phyloP scores from a whole-genome alignment of 495 filamentous ascomycete species.

The Immersiella caudata region DNA sequence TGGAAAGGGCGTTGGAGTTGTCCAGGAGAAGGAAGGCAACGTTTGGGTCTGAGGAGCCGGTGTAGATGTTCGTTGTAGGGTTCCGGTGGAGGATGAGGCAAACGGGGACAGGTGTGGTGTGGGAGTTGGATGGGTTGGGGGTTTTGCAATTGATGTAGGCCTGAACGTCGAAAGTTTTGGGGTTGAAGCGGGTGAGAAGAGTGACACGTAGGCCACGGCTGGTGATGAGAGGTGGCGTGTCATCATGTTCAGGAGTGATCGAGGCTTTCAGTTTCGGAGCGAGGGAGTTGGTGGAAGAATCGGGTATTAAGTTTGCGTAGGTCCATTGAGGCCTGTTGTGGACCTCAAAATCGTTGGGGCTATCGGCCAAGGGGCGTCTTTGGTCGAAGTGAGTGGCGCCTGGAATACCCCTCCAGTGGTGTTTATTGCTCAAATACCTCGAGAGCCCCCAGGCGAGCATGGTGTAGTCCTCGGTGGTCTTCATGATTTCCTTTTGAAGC shows the following conservation, averaged over 20 bases:
- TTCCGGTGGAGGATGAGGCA: constrained; percentile 27
- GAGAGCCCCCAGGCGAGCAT: constrained; percentile 35
- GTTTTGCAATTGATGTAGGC: constrained; percentile 35
- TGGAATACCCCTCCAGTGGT: constrained; percentile 25
- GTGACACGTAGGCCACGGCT: constrained; percentile 28
- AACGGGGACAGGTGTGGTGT: constrained; percentile 16
- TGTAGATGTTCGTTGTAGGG: constrained; percentile 26
- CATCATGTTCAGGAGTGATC: constrained; percentile 13
- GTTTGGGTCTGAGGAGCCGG: constrained; percentile 29
- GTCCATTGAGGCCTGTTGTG: constrained; percentile 29
- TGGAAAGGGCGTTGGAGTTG: constrained; percentile 16
- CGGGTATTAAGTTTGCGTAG: constrained; percentile 22
- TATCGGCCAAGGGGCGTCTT: constrained; percentile 27
- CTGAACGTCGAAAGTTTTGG: constrained; percentile 17
- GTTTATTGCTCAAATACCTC: constrained; percentile 28
- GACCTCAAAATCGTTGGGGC: constrained; percentile 30
- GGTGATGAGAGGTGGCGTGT: constrained; percentile 34
- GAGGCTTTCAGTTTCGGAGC: not conserved
- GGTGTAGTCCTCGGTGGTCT: constrained; percentile 34
- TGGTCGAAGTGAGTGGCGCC: constrained; percentile 8
- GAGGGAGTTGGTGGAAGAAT: not conserved
- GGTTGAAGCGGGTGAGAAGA: constrained; percentile 19
- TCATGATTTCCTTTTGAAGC: constrained; percentile 37
- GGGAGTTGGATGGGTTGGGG: constrained; percentile 3
- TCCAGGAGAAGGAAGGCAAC: constrained; percentile 26